Evolutionary conservation across 805 yeast genomes (phyloP), one percentile per base, ranked within the genome.

Genomic region (Candida ipomoeae): DNA sequence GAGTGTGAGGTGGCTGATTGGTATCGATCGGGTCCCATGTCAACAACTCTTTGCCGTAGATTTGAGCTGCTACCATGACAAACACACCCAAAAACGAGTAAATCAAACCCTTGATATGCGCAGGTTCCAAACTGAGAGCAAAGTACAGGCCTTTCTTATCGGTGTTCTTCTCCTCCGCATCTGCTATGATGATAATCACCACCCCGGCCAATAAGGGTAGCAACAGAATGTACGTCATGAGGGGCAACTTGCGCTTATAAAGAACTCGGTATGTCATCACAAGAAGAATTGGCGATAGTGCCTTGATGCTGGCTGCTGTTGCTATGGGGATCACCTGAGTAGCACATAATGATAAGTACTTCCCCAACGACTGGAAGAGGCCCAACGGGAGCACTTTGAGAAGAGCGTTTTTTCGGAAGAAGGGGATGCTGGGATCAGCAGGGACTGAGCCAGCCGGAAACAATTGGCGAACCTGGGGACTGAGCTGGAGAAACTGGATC

Each of bases 21-120:
- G 62, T 11, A 13, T n/a, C 48, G 66, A 68, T 7, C 7, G 57
- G 60, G 67, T 35, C 91, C 74, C 75, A 69, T 1, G 74, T 88
- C 54, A 89, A 79, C 37, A 90, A 82, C 55, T 82, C 84, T 68
- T 90, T 90, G 36, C 94, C 90, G 66, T 88, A 89, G 41, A 90
- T 87, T 63, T 89, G 89, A 62, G 89, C 96, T 2, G 83, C 80
- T 5, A 92, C 96, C 71, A 90, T 89, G 17, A 89, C 81, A 6
- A 86, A 64, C 44, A 91, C 79, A 4, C 94, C 82, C 31, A 81
- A 52, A 8, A 84, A 68, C 11, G 96, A 92, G 61, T 78, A 85
- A 2, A 78, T 31, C n/a, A 88, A 67, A 5, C 97, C 96, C 53
- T 73, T 64, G 40, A 82, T 65, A 55, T 80, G 78, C 10, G 54